Percentiles rank a stretch among this genome's conserved stretches.
These are phyloP conservation scores for Septoria petroselini DNA, from an alignment of 2,329 filamentous ascomycete species.

Conservation along the genomic window DNA sequence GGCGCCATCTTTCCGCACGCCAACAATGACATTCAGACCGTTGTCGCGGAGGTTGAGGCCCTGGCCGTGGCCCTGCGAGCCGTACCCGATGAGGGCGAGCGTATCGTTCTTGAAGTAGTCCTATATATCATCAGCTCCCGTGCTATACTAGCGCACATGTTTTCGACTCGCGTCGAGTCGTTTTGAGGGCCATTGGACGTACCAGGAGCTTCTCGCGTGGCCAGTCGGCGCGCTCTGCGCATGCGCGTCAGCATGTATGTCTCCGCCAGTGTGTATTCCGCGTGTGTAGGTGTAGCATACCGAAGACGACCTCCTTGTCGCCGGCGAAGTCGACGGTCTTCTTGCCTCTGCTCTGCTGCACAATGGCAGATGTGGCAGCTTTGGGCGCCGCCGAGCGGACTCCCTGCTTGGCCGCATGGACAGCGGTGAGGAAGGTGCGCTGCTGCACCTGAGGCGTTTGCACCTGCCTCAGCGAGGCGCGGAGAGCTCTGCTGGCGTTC, in stretches of 20 bases:
- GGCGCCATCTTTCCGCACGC: conserved; percentile 95
- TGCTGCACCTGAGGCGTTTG: conserved; percentile 50
- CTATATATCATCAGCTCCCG: conserved; percentile 50
- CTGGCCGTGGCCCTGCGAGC: conserved; percentile 96
- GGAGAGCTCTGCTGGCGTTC: conserved; percentile 63
- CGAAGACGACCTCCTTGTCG: conserved; percentile 89
- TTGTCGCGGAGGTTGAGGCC: conserved; percentile 99
- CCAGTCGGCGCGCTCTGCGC: conserved; percentile 92
- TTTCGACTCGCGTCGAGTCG: conserved; percentile 12
- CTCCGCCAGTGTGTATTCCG: conserved; percentile 9
- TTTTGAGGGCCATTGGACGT: conserved; percentile 40
- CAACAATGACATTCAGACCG: conserved; percentile 97
- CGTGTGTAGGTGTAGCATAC: conserved; percentile 53
- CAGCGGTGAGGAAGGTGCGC: conserved; percentile 58
- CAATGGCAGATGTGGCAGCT: conserved; percentile 45
- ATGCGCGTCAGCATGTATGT: conserved; percentile 24
- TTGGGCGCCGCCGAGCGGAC: conserved; percentile 46
- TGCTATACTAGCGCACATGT: neutral
- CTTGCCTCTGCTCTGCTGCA: conserved; percentile 72
- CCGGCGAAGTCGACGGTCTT: conserved; percentile 99
- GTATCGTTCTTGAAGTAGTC: conserved; percentile 99
- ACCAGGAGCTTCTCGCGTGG: conserved; percentile 96
- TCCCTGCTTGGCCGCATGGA: conserved; percentile 48
- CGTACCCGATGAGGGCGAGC: conserved; percentile 97
- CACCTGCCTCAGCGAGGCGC: conserved; percentile 56